Evolutionary conservation across 1,139 yeast genomes (phyloP).

Genomic region (Geotrichum fermentans): DNA sequence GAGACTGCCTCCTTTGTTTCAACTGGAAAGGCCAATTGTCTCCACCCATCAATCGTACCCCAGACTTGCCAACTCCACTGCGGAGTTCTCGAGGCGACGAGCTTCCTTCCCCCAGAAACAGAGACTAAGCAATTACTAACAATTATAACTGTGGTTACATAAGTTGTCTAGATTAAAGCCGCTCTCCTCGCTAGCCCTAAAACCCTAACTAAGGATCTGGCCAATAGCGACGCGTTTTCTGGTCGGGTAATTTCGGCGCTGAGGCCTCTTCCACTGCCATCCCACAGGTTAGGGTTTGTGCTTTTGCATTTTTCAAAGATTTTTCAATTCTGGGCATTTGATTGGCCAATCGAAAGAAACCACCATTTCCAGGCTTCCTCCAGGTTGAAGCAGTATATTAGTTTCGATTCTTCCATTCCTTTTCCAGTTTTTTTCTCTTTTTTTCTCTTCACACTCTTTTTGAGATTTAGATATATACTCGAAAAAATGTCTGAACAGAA

Average conservation of each 20-base stretch:
- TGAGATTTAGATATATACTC: constrained; percentile 7
- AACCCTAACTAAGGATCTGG: neutral
- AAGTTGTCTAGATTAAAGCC: neutral
- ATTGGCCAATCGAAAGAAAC: constrained; percentile 1
- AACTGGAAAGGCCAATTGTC: no score
- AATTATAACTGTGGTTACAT: neutral
- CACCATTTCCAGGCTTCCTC: no score
- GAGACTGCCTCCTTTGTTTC: no score
- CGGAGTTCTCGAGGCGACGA: no score
- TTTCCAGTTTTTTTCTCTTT: neutral
- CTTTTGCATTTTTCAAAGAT: neutral
- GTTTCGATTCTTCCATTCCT: no score
- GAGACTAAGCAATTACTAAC: neutral
- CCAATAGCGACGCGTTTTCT: neutral
- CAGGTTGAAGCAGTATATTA: no score
- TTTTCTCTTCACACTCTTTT: constrained; percentile 3
- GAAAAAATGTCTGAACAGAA: constrained; percentile 8
- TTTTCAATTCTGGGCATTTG: neutral
- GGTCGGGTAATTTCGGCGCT: constrained; percentile 5
- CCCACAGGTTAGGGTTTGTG: no score
- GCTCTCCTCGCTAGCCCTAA: neutral
- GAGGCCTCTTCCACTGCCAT: no score
- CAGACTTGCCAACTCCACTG: no score
- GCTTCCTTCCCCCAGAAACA: no score
- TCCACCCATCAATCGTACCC: no score